phyloP scores from a whole-genome alignment of 2,329 filamentous ascomycete genomes.

The Trichoderma gracile region DNA sequence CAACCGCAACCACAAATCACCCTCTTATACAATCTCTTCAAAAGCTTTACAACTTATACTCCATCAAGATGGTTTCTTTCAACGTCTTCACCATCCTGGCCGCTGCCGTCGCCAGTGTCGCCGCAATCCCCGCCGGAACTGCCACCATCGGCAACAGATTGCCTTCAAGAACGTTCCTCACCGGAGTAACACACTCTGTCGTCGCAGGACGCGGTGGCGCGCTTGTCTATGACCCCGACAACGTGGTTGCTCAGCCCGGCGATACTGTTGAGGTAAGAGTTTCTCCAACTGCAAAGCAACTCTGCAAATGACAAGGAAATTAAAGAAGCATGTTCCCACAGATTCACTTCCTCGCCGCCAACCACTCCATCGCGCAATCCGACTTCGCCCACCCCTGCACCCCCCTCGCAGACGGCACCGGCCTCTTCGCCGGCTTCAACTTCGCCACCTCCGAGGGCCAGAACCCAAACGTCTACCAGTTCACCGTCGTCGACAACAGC shows the following conservation, averaged over 20 bases:
- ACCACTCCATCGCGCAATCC: constrained; percentile 64
- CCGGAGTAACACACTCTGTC: constrained; percentile 19
- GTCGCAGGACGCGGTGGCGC: constrained; percentile 34
- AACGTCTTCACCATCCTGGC: constrained; percentile 15
- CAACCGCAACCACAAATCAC: background rate
- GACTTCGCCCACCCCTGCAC: constrained; percentile 61
- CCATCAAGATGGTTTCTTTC: constrained; percentile 24
- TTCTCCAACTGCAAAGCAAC: no score
- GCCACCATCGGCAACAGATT: constrained; percentile 5
- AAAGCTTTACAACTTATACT: background rate
- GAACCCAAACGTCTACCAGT: constrained; percentile 29
- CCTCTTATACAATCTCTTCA: background rate
- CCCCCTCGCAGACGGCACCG: constrained; percentile 53
- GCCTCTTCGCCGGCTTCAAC: constrained; percentile 38
- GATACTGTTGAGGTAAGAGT: constrained; percentile 46
- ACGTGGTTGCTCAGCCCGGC: constrained; percentile 52
- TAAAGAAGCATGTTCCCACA: no score
- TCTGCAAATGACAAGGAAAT: no score
- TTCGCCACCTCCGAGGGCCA: constrained; percentile 29
- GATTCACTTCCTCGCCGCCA: constrained; percentile 44
- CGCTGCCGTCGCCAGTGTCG: constrained; percentile 15
- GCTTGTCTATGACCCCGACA: constrained; percentile 51
- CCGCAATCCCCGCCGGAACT: constrained; percentile 19
- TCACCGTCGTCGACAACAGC: constrained; percentile 42
- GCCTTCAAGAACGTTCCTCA: background rate